Evolutionary conservation across 495 filamentous ascomycete genomes (phyloP), one percentile per base, ranked within the genome.

Genomic region (Immersiella caudata): DNA sequence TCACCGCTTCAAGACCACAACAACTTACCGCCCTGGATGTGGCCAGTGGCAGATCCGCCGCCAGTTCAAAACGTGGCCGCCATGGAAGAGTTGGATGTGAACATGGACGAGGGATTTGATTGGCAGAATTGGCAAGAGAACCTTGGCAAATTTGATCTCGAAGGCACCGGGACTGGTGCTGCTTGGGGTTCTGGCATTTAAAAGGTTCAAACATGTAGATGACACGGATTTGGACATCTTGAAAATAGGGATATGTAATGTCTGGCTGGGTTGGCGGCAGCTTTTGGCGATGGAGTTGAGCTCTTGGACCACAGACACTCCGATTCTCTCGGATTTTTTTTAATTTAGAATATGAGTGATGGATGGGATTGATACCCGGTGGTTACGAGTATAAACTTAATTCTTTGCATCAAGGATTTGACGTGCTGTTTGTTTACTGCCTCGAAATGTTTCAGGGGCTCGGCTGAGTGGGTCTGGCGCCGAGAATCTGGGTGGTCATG

Each of bases 101-200:
- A 79, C 21, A 71, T 77, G 57, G 76, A 79, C 18, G 81, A 83
- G 3, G 72, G 73, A 0, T 82, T 84, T 57, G 79, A 81, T 64
- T 84, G 81, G 81, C 80, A 84, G 68, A 80, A 69, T 49, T 84
- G 79, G 77, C 76, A 82, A 66, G 80, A 83, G 61, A 79, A 69
- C 24, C 33, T 79, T 58, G 72, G 70, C 46, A 60, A 68, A 60
- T 79, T 74, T 11, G 76, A 78, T 67, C 66, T 76, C n/a, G 74
- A 74, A 62, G 66, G 26, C 9, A 25, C 20, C n/a, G 60, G 35
- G 3, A 14, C 35, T 33, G 21, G 60, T 16, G 60, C 2, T 59
- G 56, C 21, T n/a, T 26, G 52, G 52, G 40, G 40, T 46, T 46
- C 40, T 12, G 40, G 40, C 40, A 46, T 46, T 2, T 46, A 46